A percentile compares a stretch with the other conserved stretches of the same genome.
These are phyloP conservation scores for Naganishia antarctica DNA, from an alignment of 768 basidiomycete genomes.

Conservation along the genomic window DNA sequence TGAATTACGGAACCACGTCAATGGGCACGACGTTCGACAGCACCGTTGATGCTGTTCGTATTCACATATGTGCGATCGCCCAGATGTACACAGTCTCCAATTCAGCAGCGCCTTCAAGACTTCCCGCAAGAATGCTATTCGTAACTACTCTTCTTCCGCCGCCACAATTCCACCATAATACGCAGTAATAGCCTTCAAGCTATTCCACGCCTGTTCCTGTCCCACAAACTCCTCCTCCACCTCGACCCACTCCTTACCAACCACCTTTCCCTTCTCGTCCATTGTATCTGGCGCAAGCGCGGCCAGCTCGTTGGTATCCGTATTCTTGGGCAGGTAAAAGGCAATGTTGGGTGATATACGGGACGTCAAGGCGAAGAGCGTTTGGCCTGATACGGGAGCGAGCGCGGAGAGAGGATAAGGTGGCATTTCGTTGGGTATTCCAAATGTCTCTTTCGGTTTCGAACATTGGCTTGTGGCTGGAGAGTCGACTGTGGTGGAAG, in stretches of 20 bases:
- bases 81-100: no score
- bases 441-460: conserved; percentile 21
- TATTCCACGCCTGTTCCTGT: conserved; percentile 3
- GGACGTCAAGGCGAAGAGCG: conserved; percentile 71
- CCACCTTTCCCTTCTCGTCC: conserved; percentile 35
- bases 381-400: conserved; percentile 72
- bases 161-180: conserved; percentile 24
- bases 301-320: conserved; percentile 66
- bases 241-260: conserved; percentile 62
- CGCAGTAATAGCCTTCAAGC: conserved; percentile 27
- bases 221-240: conserved; percentile 73
- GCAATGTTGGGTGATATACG: conserved; percentile 75
- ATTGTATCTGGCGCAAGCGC: conserved; percentile 49
- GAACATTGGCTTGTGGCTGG: not conserved
- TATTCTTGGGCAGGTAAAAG: conserved; percentile 82
- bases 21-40: no score
- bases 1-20: no score
- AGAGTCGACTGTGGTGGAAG: conserved; percentile 51
- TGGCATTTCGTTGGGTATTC: conserved; percentile 19
- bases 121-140: not conserved
- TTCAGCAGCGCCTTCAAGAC: no score
- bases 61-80: no score
- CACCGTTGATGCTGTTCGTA: no score
- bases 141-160: conserved; percentile 2
- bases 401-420: conserved; percentile 66